Evolutionary conservation across 305 asterid species (phyloP).

Genomic region (Solanum aculeatissimum): DNA sequence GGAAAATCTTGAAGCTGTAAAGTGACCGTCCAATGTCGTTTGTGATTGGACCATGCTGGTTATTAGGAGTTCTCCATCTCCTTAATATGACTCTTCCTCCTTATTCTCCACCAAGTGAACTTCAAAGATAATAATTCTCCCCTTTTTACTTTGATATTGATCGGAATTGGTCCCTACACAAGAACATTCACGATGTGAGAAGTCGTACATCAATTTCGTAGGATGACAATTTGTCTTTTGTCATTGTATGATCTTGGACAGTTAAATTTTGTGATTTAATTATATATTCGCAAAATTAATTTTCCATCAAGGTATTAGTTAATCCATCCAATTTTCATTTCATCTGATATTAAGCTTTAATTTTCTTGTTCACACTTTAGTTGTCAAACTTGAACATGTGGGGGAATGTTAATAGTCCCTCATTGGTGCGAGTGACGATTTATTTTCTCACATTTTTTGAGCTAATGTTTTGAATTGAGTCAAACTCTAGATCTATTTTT

Average conservation of each 20-base stretch:
- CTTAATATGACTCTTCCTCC: neutral
- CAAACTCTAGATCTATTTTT: neutral
- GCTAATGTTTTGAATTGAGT: neutral
- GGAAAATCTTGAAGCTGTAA: neutral
- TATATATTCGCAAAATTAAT: neutral
- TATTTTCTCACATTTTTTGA: neutral
- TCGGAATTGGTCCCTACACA: neutral
- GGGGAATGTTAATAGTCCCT: neutral
- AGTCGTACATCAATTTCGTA: neutral
- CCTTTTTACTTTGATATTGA: neutral
- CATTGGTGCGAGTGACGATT: neutral
- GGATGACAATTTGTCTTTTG: neutral
- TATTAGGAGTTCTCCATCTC: neutral
- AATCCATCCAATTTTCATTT: neutral
- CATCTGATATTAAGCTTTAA: neutral
- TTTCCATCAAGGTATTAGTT: neutral
- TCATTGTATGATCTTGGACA: neutral
- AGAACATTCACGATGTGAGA: neutral
- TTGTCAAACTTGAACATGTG: neutral
- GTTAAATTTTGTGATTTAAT: neutral
- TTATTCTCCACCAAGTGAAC: neutral
- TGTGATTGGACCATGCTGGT: neutral
- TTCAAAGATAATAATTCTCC: neutral
- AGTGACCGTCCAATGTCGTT: neutral
- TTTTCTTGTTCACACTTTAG: neutral